Evolutionary conservation across 371 early-diverging fungal genomes (phyloP), one percentile per base, ranked within the genome.

Genomic region (Zychaea mexicana): DNA sequence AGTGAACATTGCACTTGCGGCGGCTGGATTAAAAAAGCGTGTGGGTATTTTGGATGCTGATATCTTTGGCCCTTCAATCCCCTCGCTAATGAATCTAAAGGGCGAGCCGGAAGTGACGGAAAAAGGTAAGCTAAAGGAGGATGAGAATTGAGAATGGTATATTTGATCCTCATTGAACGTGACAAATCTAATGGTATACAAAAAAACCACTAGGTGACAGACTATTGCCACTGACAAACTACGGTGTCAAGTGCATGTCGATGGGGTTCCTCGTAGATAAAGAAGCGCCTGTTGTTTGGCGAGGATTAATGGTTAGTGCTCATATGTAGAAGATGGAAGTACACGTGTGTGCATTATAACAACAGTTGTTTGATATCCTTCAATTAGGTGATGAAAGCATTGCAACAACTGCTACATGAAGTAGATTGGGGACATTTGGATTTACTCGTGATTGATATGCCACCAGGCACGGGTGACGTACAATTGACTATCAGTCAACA

Each of bases 381-480:
- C 28, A 17, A 52, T 17, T 38, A 79, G 88, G 87, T 96, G 3
- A 96, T 96, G 96, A 96, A 96, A 71, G 94, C 93, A 2, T 75
- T 96, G 19, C 92, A 96, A 61, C 95, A 95, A 69, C 73, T 96
- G 59, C 61, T 95, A 53, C 88, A 93, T 66, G 88, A 93, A 69
- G 93, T 93, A 22, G 88, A 91, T 7, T 96, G 96, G 96, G 81
- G 82, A 4, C 80, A 79, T 1, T 61, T 92, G 26, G 96, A 96
- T 71, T 67, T 92, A 9, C 69, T 96, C 12, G 91, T 96, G 17
- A 90, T 96, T 66, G 96, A 96, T 68, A 90, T 94, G 91, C 96
- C 96, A 26, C 96, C 96, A 21, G 96, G 96, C 1, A 96, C 96
- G 3, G 96, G 96, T 15, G 96, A 96, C 73, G 90, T 91, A 8